Evolutionary conservation across 2,329 filamentous ascomycete species (phyloP).

Genomic region (Xylariaceae sp.): DNA sequence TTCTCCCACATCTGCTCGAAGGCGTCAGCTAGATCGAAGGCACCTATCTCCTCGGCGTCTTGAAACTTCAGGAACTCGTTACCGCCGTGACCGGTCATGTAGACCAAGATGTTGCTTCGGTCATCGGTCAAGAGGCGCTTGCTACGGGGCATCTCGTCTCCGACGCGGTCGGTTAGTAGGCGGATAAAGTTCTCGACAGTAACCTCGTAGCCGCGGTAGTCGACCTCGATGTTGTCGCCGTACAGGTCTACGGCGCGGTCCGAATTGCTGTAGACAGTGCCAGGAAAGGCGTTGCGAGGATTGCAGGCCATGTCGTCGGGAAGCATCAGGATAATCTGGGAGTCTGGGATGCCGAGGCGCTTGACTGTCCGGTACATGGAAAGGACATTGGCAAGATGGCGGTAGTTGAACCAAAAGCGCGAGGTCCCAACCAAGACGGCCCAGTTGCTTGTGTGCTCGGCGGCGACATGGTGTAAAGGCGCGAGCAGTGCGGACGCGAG

Average conservation of each 20-base stretch:
- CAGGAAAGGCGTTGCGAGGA: slow-evolving; percentile 95
- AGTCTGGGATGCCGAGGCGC: slow-evolving; percentile 95
- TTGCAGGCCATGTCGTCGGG: slow-evolving; percentile 99
- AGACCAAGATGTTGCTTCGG: slow-evolving; percentile 94
- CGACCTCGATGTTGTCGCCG: slow-evolving; percentile 98
- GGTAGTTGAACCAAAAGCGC: slow-evolving; percentile 99
- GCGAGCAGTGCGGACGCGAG: slow-evolving; percentile 55
- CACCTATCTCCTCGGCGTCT: slow-evolving; percentile 95
- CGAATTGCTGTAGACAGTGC: slow-evolving; percentile 97
- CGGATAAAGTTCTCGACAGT: slow-evolving; percentile 99
- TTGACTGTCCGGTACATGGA: slow-evolving; percentile 98
- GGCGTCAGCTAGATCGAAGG: slow-evolving; percentile 93
- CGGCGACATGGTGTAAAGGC: slow-evolving; percentile 51
- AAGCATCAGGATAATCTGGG: slow-evolving; percentile 99
- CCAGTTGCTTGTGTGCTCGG: slow-evolving; percentile 97
- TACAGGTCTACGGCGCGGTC: slow-evolving; percentile 95
- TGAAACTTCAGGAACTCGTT: slow-evolving; percentile 99
- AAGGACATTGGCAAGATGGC: slow-evolving; percentile 95
- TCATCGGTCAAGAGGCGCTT: slow-evolving; percentile 95
- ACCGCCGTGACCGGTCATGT: slow-evolving; percentile 98
- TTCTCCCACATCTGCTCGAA: slow-evolving; percentile 99
- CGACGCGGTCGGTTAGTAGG: slow-evolving; percentile 89
- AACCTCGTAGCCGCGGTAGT: slow-evolving; percentile 97
- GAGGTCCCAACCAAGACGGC: slow-evolving; percentile 98
- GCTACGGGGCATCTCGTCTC: slow-evolving; percentile 91